phyloP scores from a whole-genome alignment of 225 moss, liverwort and hornwort species.

The Asterella californica region DNA sequence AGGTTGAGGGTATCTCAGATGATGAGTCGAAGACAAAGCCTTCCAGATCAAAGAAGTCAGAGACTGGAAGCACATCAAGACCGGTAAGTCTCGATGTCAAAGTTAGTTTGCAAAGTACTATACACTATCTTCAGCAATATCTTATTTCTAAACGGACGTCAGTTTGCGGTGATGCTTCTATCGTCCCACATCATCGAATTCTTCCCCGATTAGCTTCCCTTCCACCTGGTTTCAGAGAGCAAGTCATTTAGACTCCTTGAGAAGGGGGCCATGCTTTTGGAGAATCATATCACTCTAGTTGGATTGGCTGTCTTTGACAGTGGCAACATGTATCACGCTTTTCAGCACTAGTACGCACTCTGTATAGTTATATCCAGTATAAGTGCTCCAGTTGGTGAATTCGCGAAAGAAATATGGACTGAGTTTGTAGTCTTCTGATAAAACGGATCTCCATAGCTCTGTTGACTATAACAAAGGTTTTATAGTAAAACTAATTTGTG shows the following conservation, averaged over 20 bases:
- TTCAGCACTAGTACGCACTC: no score
- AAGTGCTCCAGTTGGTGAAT: background rate
- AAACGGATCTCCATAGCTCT: no score
- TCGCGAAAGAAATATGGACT: no score
- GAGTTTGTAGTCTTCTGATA: no score
- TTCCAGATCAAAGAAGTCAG: conserved; percentile 1
- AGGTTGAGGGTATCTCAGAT: background rate
- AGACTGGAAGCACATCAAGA: conserved; percentile 10
- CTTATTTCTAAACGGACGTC: background rate
- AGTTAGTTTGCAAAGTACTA: background rate
- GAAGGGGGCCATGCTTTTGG: background rate
- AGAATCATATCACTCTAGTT: no score
- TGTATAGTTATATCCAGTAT: background rate
- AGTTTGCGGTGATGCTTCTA: background rate
- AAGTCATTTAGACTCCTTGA: background rate
- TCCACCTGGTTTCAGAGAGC: background rate
- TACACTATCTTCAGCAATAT: background rate
- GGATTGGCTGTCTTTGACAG: no score
- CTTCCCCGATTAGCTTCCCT: background rate
- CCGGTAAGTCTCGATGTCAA: background rate
- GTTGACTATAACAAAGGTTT: no score
- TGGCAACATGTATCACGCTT: no score
- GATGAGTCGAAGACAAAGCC: conserved; percentile 3
- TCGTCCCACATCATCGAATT: background rate
- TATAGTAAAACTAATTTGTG: no score